Evolutionary conservation across 1,139 yeast genomes (phyloP).

Genomic region (Candida labiduridarum): DNA sequence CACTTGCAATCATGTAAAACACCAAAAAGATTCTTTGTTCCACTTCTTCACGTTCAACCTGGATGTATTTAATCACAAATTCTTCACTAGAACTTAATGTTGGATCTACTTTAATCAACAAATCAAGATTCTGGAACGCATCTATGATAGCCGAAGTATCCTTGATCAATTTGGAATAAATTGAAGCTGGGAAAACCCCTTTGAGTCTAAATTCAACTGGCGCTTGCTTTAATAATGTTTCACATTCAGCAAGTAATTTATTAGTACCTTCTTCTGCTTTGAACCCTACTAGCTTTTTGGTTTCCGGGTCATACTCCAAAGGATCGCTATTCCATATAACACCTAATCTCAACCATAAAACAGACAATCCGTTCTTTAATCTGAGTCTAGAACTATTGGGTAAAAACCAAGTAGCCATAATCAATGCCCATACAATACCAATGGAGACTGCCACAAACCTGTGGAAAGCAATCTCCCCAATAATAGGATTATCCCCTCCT

Average conservation of each 20-base stretch:
- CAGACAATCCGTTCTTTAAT: conserved; percentile 63
- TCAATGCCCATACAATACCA: conserved; percentile 78
- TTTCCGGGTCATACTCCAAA: conserved; percentile 32
- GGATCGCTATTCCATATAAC: conserved; percentile 73
- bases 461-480: conserved; percentile 79
- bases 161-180: conserved; percentile 52
- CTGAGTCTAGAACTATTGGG: conserved; percentile 79
- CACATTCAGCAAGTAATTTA: conserved; percentile 62
- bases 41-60: conserved; percentile 63
- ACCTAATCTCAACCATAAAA: conserved; percentile 79
- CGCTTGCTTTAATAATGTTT: conserved; percentile 65
- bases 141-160: conserved; percentile 70
- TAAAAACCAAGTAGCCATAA: conserved; percentile 62
- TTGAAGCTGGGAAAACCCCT: conserved; percentile 64
- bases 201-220: conserved; percentile 75
- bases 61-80: conserved; percentile 57
- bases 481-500: conserved; percentile 69
- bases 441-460: conserved; percentile 70
- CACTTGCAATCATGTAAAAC: conserved; percentile 78
- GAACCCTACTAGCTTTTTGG: conserved; percentile 45
- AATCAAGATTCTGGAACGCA: conserved; percentile 71
- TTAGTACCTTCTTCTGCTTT: conserved; percentile 57
- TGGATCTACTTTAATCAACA: conserved; percentile 67
- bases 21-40: conserved; percentile 72
- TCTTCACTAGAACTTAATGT: conserved; percentile 54